phyloP scores from a whole-genome alignment of 441 rosid species.

The Populus trichocarpa region DNA sequence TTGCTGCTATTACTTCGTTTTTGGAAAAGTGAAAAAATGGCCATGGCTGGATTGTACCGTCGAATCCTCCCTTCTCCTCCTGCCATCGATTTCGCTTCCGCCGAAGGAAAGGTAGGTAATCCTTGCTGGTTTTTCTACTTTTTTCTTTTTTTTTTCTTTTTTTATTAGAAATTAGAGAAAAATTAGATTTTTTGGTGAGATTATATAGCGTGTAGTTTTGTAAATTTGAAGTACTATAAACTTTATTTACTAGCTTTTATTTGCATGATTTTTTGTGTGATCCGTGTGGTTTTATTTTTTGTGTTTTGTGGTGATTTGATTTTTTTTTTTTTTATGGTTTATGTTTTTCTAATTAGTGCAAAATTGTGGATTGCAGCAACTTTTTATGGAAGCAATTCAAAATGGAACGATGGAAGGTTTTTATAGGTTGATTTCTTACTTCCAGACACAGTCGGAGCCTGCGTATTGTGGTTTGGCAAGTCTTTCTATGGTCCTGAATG shows the following conservation, averaged over 20 bases:
- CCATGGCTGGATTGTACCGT: constrained; percentile 74
- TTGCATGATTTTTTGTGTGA: neutral
- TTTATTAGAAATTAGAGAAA: neutral
- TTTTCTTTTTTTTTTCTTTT: neutral
- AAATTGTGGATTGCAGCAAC: constrained; percentile 48
- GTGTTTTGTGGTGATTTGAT: neutral
- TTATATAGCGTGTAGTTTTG: neutral
- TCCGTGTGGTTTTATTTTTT: neutral
- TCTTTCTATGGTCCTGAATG: constrained; percentile 58
- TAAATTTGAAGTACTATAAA: neutral
- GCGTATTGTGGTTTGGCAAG: constrained; percentile 63
- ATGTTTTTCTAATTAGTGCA: neutral
- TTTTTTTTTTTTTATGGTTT: neutral
- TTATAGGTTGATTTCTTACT: constrained; percentile 53
- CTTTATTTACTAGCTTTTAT: neutral
- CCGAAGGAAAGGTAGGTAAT: constrained; percentile 88
- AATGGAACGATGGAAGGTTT: constrained; percentile 66
- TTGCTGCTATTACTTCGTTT: neutral
- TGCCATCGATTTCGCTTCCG: constrained; percentile 81
- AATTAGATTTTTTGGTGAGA: neutral
- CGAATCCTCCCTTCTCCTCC: constrained; percentile 82
- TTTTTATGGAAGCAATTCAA: constrained; percentile 63
- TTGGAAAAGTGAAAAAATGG: constrained; percentile 32
- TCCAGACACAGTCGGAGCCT: constrained; percentile 75
- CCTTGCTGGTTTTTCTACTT: neutral